Evolutionary conservation across 2,329 filamentous ascomycete species (phyloP).

Genomic region (Ustilaginoidea virens): DNA sequence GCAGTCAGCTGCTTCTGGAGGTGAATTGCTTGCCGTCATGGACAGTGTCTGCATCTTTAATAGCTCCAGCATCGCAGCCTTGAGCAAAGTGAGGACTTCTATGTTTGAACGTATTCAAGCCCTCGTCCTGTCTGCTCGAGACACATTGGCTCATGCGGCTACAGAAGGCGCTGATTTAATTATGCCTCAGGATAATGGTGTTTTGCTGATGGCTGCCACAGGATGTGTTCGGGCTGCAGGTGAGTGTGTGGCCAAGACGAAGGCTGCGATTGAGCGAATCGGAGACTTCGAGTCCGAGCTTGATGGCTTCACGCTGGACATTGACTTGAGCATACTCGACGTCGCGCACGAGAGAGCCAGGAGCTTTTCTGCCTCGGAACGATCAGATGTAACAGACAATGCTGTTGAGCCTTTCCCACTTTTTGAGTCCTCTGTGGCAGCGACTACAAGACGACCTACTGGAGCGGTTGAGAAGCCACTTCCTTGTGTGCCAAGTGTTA

Average conservation of each 20-base stretch:
- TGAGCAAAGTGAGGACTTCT: slow-evolving; percentile 53
- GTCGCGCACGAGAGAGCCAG: slow-evolving; percentile 18
- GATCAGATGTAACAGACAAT: slow-evolving; percentile 23
- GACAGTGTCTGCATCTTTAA: slow-evolving; percentile 73
- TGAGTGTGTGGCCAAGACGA: slow-evolving; percentile 79
- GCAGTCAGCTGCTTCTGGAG: slow-evolving; percentile 69
- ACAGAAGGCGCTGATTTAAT: slow-evolving; percentile 63
- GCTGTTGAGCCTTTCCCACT: slow-evolving; percentile 23
- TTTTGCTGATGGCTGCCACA: slow-evolving; percentile 64
- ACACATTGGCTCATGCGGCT: slow-evolving; percentile 57
- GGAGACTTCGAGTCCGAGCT: slow-evolving; percentile 84
- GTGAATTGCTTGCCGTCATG: slow-evolving; percentile 62
- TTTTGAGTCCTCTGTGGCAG: slow-evolving; percentile 19
- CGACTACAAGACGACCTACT: slow-evolving; percentile 18
- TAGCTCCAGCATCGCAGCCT: slow-evolving; percentile 45
- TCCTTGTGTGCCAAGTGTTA: slow-evolving; percentile 45
- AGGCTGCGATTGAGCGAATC: slow-evolving; percentile 70
- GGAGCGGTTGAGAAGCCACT: slow-evolving; percentile 49
- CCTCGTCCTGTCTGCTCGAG: slow-evolving; percentile 65
- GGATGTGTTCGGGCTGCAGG: slow-evolving; percentile 80
- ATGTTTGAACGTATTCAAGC: slow-evolving; percentile 73
- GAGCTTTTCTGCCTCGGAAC: slow-evolving; percentile 17
- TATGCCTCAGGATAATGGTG: slow-evolving; percentile 62
- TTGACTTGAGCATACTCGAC: slow-evolving; percentile 38
- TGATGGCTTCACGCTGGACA: slow-evolving; percentile 37